Base-by-base conservation (phyloP, 306 rosid species). In the Vachellia collinsii region DNA sequence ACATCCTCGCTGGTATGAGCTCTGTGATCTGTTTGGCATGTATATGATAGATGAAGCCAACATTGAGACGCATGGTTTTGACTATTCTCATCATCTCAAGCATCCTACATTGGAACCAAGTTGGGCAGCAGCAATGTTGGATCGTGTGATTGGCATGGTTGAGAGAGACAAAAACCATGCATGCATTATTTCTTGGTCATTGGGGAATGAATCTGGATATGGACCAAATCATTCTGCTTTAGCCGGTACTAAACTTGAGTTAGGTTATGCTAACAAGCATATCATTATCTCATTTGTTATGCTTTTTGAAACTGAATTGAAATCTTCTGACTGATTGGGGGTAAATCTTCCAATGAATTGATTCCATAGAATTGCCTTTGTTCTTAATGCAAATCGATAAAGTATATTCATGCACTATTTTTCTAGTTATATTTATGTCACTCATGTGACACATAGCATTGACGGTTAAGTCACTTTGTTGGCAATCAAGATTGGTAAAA, bases 21-120 rank as follows among this genome's bases (percentile, higher is more conserved):
- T 95, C 54, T 95, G 99, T 46, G 97, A 93, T 86, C 78, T 95
- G 62, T 93, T 95, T 79, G 98, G 99, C 88, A 79, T 95, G 92
- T 95, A 95, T 87, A 91, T 95, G 99, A 89, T 95, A 83, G 99
- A 95, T 78, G 99, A 95, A 88, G 99, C 99, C 83, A 95, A 95
- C 72, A 95, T 95, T 39, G 99, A 91, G 88, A 89, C 99, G 13
- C 99, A 95, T 65, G 96, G 91, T 79, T 95, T 95, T 56, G 97
- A 93, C 86, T 4, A 59, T 86, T 87, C 89, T 68, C 86, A 69
- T 46, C 89, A 89, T 87, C 80, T 91, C 85, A 95, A 90, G 88
- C 97, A 95, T 88, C 98, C 99, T 67, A 90, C 99, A 63, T 66
- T 81, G 82, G 93, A 95, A 82, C 96, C 99, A 46, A 87, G 84